phyloP scores from a whole-genome alignment of 768 basidiomycete species.

The Mycena kentingensis region DNA sequence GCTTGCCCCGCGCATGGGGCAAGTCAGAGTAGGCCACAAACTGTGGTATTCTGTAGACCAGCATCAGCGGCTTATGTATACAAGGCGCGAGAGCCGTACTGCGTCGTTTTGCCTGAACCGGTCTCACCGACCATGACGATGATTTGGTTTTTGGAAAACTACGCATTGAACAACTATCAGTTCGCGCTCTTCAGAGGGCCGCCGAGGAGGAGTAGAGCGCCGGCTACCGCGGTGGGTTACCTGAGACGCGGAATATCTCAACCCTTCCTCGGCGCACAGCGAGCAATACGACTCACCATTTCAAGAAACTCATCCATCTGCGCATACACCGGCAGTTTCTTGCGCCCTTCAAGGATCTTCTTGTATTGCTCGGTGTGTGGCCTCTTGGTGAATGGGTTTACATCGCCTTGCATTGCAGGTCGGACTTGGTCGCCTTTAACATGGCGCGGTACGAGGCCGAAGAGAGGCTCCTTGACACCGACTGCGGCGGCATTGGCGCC shows the following conservation, averaged over 20 bases:
- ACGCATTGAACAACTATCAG: slow-evolving; percentile 29
- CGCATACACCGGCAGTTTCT: slow-evolving; percentile 86
- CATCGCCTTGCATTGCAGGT: slow-evolving; percentile 65
- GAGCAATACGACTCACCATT: slow-evolving; percentile 65
- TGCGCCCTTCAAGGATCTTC: slow-evolving; percentile 83
- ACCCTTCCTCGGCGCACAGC: slow-evolving; percentile 40
- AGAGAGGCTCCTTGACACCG: slow-evolving; percentile 58
- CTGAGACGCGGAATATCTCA: slow-evolving; percentile 48
- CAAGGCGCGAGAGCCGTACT: slow-evolving; percentile 52
- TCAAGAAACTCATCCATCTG: slow-evolving; percentile 94
- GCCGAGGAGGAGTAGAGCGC: slow-evolving; percentile 28
- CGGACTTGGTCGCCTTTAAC: slow-evolving; percentile 68
- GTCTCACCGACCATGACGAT: slow-evolving; percentile 93
- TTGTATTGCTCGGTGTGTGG: slow-evolving; percentile 79
- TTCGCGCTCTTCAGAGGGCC: slow-evolving; percentile 21
- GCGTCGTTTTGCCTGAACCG: slow-evolving; percentile 94
- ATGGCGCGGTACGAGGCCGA: slow-evolving; percentile 71
- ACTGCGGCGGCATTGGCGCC: slow-evolving; percentile 20
- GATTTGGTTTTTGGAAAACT: slow-evolving; percentile 82
- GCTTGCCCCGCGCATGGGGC: slow-evolving; percentile 84
- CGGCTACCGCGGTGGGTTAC: slow-evolving; percentile 37
- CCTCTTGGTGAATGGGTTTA: slow-evolving; percentile 87
- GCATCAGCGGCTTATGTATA: slow-evolving; percentile 13
- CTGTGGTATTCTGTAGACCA: slow-evolving; percentile 79
- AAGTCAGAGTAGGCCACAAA: slow-evolving; percentile 94